Evolutionary conservation across 73 alveolate species (phyloP).

Genomic region (Loxodes magnus): DNA sequence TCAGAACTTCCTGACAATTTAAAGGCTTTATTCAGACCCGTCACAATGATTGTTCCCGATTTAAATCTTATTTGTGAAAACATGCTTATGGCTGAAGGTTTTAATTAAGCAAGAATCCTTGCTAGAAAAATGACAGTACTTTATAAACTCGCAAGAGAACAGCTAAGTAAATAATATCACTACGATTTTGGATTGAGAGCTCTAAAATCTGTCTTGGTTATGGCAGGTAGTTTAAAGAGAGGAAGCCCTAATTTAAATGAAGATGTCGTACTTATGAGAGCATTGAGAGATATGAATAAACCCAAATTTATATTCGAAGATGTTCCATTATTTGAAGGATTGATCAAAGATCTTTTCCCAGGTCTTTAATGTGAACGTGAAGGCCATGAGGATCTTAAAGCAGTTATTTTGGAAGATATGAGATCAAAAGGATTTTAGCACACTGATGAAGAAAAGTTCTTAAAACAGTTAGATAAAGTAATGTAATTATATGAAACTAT

Average conservation of each 20-base stretch:
- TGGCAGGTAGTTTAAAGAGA: conserved; percentile 96
- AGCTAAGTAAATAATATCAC: conserved; percentile 78
- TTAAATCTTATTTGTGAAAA: conserved; percentile 95
- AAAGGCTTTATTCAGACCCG: conserved; percentile 98
- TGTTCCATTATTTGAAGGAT: conserved; percentile 88
- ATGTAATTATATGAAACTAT: conserved; percentile 97
- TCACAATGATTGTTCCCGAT: conserved; percentile 99
- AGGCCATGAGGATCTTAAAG: conserved; percentile 82
- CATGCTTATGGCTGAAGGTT: conserved; percentile 98
- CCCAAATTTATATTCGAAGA: conserved; percentile 99
- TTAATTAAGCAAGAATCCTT: conserved; percentile 87
- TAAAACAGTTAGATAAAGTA: conserved; percentile 85
- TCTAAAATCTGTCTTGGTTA: conserved; percentile 94
- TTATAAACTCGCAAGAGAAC: conserved; percentile 90
- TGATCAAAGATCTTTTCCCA: conserved; percentile 98
- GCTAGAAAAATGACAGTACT: conserved; percentile 97
- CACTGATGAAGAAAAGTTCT: conserved; percentile 25
- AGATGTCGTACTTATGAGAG: conserved; percentile 97
- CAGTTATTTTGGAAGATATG: conserved; percentile 65
- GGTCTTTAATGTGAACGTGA: conserved; percentile 81
- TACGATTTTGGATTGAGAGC: conserved; percentile 72
- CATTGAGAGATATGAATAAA: conserved; percentile 98
- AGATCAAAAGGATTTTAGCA: conserved; percentile 41
- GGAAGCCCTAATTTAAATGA: conserved; percentile 87
- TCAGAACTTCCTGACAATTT: conserved; percentile 99